These are phyloP conservation scores for Gnomoniopsis sp. DNA, from an alignment of 2,329 filamentous ascomycete genomes.

Conservation along the genomic window DNA sequence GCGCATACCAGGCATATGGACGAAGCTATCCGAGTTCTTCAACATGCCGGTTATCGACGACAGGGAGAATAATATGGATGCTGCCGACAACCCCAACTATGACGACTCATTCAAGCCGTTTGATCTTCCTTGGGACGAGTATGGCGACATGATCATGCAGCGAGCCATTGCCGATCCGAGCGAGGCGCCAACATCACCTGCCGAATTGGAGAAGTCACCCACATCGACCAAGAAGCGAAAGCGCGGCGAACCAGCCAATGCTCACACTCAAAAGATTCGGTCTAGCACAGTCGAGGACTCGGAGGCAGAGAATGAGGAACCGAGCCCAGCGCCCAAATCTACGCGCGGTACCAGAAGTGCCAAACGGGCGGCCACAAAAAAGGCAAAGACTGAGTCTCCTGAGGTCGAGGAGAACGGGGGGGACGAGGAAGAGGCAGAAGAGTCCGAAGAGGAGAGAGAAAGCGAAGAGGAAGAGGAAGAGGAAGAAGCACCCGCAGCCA, in stretches of 20 bases:
- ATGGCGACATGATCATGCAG: slow-evolving; percentile 44
- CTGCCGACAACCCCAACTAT: slow-evolving; percentile 53
- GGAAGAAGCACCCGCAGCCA: slow-evolving; percentile 34
- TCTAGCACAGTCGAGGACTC: slow-evolving; percentile 52
- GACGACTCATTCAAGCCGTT: slow-evolving; percentile 65
- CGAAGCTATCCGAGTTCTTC: slow-evolving; percentile 78
- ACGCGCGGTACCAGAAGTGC: slow-evolving; percentile 41
- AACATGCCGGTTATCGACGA: slow-evolving; percentile 84
- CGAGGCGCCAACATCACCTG: slow-evolving; percentile 46
- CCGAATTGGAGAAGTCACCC: slow-evolving; percentile 38
- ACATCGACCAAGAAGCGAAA: slow-evolving; percentile 42
- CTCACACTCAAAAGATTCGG: slow-evolving; percentile 31
- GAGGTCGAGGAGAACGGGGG: slow-evolving; percentile 31
- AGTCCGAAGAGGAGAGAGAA: slow-evolving; percentile 35
- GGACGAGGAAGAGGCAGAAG: slow-evolving; percentile 32
- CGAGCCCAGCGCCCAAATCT: slow-evolving; percentile 37
- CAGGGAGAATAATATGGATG: slow-evolving; percentile 62
- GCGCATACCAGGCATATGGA: slow-evolving; percentile 87
- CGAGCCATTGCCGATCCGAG: slow-evolving; percentile 42
- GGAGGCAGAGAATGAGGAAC: slow-evolving; percentile 35
- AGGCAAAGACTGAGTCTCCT: slow-evolving; percentile 33
- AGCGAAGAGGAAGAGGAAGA: slow-evolving; percentile 29
- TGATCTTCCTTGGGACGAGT: slow-evolving; percentile 50
- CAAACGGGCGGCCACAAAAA: slow-evolving; percentile 37
- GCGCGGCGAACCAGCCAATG: slow-evolving; percentile 33